A percentile compares a stretch with the other conserved stretches of the same genome.
phyloP scores from a whole-genome alignment of 2,329 filamentous ascomycete species.

The Fusarium abutilonis region DNA sequence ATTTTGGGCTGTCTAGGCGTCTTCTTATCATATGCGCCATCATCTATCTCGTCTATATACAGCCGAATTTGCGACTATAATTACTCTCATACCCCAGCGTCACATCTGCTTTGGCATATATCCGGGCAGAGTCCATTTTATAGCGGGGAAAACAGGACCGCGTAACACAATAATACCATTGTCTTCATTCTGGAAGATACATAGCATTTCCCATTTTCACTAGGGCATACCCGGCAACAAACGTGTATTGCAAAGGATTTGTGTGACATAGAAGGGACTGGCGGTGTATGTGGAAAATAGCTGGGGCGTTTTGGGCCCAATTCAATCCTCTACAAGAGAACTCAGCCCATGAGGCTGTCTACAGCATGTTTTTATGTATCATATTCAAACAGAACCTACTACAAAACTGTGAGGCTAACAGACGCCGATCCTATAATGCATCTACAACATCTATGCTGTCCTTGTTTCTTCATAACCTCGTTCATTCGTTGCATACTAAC shows the following conservation, averaged over 20 bases:
- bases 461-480: constrained; percentile 12
- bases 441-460: constrained; percentile 12
- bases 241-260: background rate
- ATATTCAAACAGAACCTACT: constrained; percentile 26
- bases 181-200: constrained; percentile 6
- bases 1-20: constrained; percentile 22
- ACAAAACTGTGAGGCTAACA: constrained; percentile 17
- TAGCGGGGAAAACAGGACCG: constrained; percentile 29
- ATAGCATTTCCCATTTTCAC: background rate
- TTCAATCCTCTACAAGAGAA: background rate
- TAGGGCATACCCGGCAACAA: constrained; percentile 5
- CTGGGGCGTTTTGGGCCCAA: constrained; percentile 1
- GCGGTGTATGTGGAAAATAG: constrained; percentile 6
- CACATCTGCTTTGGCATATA: background rate
- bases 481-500: constrained; percentile 5
- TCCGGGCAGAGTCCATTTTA: background rate
- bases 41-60: constrained; percentile 5
- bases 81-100: constrained; percentile 21
- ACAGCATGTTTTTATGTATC: constrained; percentile 5
- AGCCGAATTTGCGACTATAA: constrained; percentile 7
- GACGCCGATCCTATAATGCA: constrained; percentile 31
- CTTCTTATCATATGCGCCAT: background rate
- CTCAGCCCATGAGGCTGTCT: background rate
- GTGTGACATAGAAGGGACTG: constrained; percentile 7
- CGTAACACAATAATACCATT: background rate